Evolutionary conservation across 1,139 yeast species (phyloP).

Genomic region (Lodderomyces theae): DNA sequence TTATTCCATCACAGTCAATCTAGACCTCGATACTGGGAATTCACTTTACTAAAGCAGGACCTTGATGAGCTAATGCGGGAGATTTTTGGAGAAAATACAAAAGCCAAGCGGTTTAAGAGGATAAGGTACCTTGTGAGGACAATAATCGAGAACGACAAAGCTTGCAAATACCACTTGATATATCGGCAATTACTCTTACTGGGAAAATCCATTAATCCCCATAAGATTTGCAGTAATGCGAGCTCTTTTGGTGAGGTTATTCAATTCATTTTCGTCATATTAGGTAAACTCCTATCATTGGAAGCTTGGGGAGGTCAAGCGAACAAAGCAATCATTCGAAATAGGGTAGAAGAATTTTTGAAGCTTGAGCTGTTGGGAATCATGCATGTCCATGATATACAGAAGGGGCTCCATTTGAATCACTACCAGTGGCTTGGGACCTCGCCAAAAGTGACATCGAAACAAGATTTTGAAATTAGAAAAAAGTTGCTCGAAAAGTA

Average conservation of each 20-base stretch:
- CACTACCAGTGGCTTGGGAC: slow-evolving; percentile 50
- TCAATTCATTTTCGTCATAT: slow-evolving; percentile 36
- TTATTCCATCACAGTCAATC: neutral
- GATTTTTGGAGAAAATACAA: neutral
- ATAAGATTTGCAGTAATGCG: slow-evolving; percentile 16
- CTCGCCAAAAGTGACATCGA: slow-evolving; percentile 24
- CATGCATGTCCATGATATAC: slow-evolving; percentile 23
- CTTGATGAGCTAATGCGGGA: slow-evolving; percentile 2
- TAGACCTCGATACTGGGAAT: slow-evolving; percentile 2
- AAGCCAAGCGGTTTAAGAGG: slow-evolving; percentile 9
- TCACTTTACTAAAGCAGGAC: neutral
- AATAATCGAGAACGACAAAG: slow-evolving; percentile 22
- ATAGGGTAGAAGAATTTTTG: slow-evolving; percentile 38
- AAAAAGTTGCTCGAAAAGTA: slow-evolving; percentile 36
- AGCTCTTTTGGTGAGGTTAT: slow-evolving; percentile 31
- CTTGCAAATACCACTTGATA: slow-evolving; percentile 20
- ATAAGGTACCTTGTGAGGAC: slow-evolving; percentile 6
- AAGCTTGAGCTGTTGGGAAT: slow-evolving; percentile 31
- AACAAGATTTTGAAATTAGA: slow-evolving; percentile 36
- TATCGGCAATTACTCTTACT: slow-evolving; percentile 8
- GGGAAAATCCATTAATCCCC: slow-evolving; percentile 15
- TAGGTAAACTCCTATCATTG: slow-evolving; percentile 51
- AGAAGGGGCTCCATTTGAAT: slow-evolving; percentile 31
- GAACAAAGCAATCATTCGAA: slow-evolving; percentile 46
- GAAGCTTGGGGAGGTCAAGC: slow-evolving; percentile 52